These are phyloP conservation scores for Pseudophaeomoniella oleicola DNA, from an alignment of 2,329 filamentous ascomycete genomes.

Conservation along the genomic window DNA sequence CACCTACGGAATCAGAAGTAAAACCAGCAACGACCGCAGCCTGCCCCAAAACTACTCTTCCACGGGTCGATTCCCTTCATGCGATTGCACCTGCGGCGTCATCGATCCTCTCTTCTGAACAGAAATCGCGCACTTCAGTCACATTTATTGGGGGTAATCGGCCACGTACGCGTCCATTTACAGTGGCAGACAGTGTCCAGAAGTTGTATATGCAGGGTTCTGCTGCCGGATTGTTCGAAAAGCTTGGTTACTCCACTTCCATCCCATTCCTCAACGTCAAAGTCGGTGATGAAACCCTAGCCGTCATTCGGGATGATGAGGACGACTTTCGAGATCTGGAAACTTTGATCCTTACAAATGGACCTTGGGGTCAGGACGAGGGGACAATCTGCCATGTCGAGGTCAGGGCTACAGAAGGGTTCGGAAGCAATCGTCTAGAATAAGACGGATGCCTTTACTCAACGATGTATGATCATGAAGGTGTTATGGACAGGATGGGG, in stretches of 20 bases:
- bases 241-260: not conserved
- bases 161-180: not conserved
- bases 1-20: not conserved
- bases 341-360: not conserved
- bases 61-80: not conserved
- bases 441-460: no score
- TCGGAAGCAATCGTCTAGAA: no score
- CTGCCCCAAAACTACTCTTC: not conserved
- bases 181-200: not conserved
- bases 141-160: not conserved
- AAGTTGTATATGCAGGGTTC: conserved; percentile 1
- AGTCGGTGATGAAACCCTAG: not conserved
- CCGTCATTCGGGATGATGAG: not conserved
- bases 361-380: no score
- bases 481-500: no score
- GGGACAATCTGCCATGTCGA: not conserved
- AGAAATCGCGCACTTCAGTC: not conserved
- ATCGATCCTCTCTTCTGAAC: not conserved
- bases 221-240: not conserved
- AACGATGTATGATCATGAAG: no score
- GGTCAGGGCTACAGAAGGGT: not conserved
- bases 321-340: not conserved
- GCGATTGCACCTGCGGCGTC: not conserved
- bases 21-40: not conserved
- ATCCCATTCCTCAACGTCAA: not conserved